Base-by-base conservation (phyloP, 1,284 basidiomycete species). In the Naganishia albida region DNA sequence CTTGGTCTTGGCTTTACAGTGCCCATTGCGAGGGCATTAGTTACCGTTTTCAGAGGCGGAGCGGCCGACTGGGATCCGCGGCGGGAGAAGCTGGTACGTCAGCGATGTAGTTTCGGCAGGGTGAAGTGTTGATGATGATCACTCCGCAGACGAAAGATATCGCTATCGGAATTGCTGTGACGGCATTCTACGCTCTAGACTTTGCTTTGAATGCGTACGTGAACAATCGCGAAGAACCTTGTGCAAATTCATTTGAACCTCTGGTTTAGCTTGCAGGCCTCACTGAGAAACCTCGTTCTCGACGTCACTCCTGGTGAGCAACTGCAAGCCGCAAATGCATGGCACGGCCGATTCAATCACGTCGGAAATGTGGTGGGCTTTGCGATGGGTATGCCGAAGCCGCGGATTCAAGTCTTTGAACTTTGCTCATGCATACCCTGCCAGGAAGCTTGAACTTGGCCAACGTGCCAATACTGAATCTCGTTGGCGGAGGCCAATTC, bases 331-430 rank as follows among this genome's bases (percentile, higher is more conserved):
- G 93, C 90, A 7, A 99, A 97, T 80, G 95, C 95, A n/a, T 99
- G 95, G 94, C 93, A 97, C 72, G 91, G 93, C 18, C 84, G 92
- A 65, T 94, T 96, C 89, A 88, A 87, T 53, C 92, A 96, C 75
- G 87, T 91, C n/a, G 93, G 92, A 26, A 96, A 93, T 74, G 94
- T 96, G 62, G 79, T 94, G 70, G 93, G 94, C 1, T 96, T 88
- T 78, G 90, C 89, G 1, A 88, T 93, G 73, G 92, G 90, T 88
- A 74, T 67, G 84, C 2, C 20, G 12, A 8, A 34, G n/a, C n/a
- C n/a, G n/a, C n/a, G n/a, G n/a, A n/a, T n/a, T n/a, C n/a, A n/a
- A n/a, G n/a, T n/a, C n/a, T n/a, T n/a, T n/a, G n/a, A n/a, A n/a
- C n/a, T n/a, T n/a, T n/a, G n/a, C n/a, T n/a, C n/a, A n/a, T n/a